These are phyloP conservation scores for Raffaelea ambrosiae DNA, from an alignment of 2,329 filamentous ascomycete genomes.

Conservation along the genomic window DNA sequence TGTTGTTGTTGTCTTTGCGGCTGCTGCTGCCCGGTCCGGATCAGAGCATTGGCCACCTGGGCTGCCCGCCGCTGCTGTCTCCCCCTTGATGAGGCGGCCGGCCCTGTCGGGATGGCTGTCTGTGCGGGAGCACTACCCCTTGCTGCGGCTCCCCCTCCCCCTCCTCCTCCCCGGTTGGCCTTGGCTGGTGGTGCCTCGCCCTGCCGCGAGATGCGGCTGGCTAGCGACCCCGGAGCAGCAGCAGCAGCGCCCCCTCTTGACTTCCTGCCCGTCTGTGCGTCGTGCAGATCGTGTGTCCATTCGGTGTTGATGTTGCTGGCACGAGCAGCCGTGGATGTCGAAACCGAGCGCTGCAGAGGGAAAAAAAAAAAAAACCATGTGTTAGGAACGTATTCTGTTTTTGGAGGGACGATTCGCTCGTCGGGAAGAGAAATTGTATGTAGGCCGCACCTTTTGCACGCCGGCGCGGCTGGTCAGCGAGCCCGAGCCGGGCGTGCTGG, in stretches of 20 bases:
- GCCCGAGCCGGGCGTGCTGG: slow-evolving; percentile 43
- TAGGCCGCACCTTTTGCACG: no score
- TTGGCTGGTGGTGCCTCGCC: slow-evolving; percentile 3
- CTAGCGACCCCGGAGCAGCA: slow-evolving; percentile 27
- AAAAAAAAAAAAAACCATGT: no score
- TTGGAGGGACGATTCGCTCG: no score
- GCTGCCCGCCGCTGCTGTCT: slow-evolving; percentile 24
- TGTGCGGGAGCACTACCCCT: no score
- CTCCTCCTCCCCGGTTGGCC: background rate
- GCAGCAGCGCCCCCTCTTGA: slow-evolving; percentile 13
- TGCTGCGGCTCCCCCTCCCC: no score
- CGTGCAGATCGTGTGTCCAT: slow-evolving; percentile 65
- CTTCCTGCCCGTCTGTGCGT: slow-evolving; percentile 20
- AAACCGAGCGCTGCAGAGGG: slow-evolving; percentile 30
- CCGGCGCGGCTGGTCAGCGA: slow-evolving; percentile 65
- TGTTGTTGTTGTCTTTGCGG: slow-evolving; percentile 14
- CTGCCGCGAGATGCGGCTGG: slow-evolving; percentile 32
- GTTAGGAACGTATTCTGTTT: no score
- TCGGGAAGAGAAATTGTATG: no score
- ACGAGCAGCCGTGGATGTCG: slow-evolving; percentile 21
- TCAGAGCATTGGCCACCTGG: slow-evolving; percentile 36
- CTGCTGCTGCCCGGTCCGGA: slow-evolving; percentile 25
- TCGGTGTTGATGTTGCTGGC: slow-evolving; percentile 52
- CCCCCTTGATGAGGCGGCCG: slow-evolving; percentile 1
- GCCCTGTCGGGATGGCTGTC: no score